Evolutionary conservation across 768 basidiomycete genomes (phyloP), one percentile per base, ranked within the genome.

Genomic region (Rhodotorula babjevae): DNA sequence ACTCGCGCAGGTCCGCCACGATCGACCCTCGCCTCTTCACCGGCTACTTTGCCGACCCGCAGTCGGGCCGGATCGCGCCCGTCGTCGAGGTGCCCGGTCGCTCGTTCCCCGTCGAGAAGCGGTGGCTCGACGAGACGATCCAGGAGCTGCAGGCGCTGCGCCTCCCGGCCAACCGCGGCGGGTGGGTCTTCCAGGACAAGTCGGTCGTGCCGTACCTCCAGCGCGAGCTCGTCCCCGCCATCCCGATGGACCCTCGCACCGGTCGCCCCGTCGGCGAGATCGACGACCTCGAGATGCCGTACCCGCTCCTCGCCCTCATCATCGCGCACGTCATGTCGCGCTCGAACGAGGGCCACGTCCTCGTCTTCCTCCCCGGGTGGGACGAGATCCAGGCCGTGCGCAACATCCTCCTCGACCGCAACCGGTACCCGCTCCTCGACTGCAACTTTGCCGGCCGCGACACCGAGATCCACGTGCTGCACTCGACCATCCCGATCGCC

Each of bases 301-400:
- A 86, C 67, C 87, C 90, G 29, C 84, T 96, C 53, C 86, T 95
- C 60, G 91, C 90, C 33, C 87, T 92, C 46, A 87, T 88, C 36
- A 85, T 97, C 78, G 85, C 89, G 0, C 87, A 92, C 80, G 89
- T 92, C 60, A 81, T 96, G 53, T 83, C 85, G 63, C 83, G 82
- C 53, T 88, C 93, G 0, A 84, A 88, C 49, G 89, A 90, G 33
- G 93, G 93, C 6, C 92, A 94, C 78, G 88, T 93, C 57, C 85
- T 95, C 60, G 91, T 93, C 31, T 95, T 96, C 84, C 81, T 93
- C 18, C 90, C 92, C n/a, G 92, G 92, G 33, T 91, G 90, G 89
- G 92, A 95, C 36, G 93, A 95, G 77, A 96, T 98, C 63, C 84
- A 85, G 63, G 82, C 85, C 12, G 87, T 91, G 21, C 87, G 91